A percentile compares a stretch with the other conserved stretches of the same genome.
These are phyloP conservation scores for Lathyrus oleraceus DNA, from an alignment of 306 rosid species.

Conservation along the genomic window DNA sequence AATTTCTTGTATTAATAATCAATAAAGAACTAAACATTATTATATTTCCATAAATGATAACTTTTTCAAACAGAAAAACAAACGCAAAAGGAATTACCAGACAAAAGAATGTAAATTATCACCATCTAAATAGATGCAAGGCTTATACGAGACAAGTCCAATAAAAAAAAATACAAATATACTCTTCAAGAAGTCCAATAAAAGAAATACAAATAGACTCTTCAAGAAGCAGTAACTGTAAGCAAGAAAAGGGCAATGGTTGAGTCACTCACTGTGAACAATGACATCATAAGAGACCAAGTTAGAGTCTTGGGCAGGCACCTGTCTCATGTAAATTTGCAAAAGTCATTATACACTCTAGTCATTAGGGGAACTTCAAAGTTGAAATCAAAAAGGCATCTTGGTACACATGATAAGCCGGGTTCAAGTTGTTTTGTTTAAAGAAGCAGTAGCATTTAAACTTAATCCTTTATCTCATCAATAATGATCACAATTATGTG, in stretches of 20 bases:
- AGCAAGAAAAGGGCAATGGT: conserved; percentile 13
- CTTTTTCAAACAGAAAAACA: not conserved
- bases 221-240: conserved; percentile 4
- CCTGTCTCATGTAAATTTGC: conserved; percentile 50
- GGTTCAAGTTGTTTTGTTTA: conserved; percentile 7
- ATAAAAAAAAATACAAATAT: not conserved
- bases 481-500: conserved; percentile 23
- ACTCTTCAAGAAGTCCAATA: not conserved
- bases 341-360: conserved; percentile 33
- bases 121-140: not conserved
- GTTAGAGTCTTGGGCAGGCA: conserved; percentile 64
- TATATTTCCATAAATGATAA: not conserved
- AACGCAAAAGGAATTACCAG: not conserved
- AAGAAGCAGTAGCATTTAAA: conserved; percentile 6
- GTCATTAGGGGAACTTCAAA: conserved; percentile 12
- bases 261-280: conserved; percentile 62
- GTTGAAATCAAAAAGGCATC: not conserved
- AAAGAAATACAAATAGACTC: not conserved
- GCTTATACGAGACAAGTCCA: not conserved
- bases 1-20: not conserved
- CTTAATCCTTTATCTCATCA: conserved; percentile 38
- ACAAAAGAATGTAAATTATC: conserved; percentile 11
- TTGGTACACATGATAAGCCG: not conserved
- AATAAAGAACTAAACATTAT: not conserved
- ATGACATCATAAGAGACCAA: conserved; percentile 89